Conservation (phyloP, 2,329 filamentous ascomycete species). For the Coniella lustricola region DNA sequence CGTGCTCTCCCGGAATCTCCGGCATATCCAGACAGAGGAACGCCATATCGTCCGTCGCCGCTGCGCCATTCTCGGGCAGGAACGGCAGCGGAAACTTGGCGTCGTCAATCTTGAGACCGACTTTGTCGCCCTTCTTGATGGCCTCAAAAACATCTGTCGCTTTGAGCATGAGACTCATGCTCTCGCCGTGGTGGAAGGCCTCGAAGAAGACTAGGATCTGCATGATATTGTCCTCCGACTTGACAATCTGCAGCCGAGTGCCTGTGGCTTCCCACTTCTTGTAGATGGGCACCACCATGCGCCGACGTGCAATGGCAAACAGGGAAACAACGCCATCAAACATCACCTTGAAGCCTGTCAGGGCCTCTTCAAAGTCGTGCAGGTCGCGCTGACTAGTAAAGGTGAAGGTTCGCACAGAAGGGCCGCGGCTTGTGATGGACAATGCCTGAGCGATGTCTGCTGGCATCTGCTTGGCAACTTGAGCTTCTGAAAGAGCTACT, state of each 20-base stretch:
- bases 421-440: conserved; percentile 46
- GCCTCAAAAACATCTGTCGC: conserved; percentile 76
- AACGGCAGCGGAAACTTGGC: conserved; percentile 83
- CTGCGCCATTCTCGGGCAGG: conserved; percentile 38
- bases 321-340: conserved; percentile 66
- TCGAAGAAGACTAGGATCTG: conserved; percentile 84
- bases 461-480: conserved; percentile 54
- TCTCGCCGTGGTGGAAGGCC: conserved; percentile 77
- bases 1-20: conserved; percentile 85
- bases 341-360: conserved; percentile 73
- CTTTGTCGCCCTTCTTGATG: conserved; percentile 57
- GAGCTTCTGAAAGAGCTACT: conserved; percentile 63
- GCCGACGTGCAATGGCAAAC: conserved; percentile 74
- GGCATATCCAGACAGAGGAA: conserved; percentile 83
- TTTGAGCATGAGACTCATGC: conserved; percentile 84
- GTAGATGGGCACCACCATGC: conserved; percentile 87
- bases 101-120: conserved; percentile 72
- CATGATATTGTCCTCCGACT: conserved; percentile 60
- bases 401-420: conserved; percentile 65
- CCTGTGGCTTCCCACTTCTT: conserved; percentile 88
- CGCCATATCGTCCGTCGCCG: conserved; percentile 50
- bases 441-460: conserved; percentile 59
- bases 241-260: conserved; percentile 73
- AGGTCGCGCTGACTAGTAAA: conserved; percentile 62
- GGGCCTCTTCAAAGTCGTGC: conserved; percentile 68